phyloP scores from a whole-genome alignment of 73 alveolate genomes.

The Paramecium bursaria region DNA sequence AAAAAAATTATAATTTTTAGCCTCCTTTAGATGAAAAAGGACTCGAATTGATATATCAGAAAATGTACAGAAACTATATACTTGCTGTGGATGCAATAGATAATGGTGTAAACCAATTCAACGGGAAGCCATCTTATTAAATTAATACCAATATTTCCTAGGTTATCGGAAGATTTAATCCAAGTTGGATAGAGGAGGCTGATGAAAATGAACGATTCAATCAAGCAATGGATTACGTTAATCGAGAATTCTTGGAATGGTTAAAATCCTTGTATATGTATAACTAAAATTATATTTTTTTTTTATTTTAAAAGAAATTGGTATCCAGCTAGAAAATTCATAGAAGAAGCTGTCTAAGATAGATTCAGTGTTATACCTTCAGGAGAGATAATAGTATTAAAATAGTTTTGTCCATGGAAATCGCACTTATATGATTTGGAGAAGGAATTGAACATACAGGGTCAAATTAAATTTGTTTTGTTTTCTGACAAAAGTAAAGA shows the following conservation, averaged over 20 bases:
- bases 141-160: conserved; percentile 73
- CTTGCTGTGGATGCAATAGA: conserved; percentile 92
- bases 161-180: conserved; percentile 86
- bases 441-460: conserved; percentile 73
- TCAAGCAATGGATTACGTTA: conserved; percentile 86
- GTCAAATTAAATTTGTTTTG: conserved; percentile 80
- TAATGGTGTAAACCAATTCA: conserved; percentile 84
- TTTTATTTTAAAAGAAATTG: conserved; percentile 61
- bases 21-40: conserved; percentile 58
- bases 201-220: conserved; percentile 80
- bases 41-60: conserved; percentile 67
- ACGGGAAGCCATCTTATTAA: conserved; percentile 73
- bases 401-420: conserved; percentile 89
- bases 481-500: conserved; percentile 80
- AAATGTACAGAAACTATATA: conserved; percentile 77
- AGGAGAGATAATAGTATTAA: conserved; percentile 77
- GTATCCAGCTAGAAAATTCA: conserved; percentile 81
- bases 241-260: conserved; percentile 81
- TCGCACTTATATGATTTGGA: conserved; percentile 82
- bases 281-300: not conserved
- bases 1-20: not conserved
- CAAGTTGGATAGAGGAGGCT: conserved; percentile 85
- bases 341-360: conserved; percentile 77
- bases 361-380: conserved; percentile 73
- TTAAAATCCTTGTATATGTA: conserved; percentile 72